Evolutionary conservation across 169 alveolate species (phyloP), one percentile per base, ranked within the genome.

Genomic region (Cryptosporidium viatorum): DNA sequence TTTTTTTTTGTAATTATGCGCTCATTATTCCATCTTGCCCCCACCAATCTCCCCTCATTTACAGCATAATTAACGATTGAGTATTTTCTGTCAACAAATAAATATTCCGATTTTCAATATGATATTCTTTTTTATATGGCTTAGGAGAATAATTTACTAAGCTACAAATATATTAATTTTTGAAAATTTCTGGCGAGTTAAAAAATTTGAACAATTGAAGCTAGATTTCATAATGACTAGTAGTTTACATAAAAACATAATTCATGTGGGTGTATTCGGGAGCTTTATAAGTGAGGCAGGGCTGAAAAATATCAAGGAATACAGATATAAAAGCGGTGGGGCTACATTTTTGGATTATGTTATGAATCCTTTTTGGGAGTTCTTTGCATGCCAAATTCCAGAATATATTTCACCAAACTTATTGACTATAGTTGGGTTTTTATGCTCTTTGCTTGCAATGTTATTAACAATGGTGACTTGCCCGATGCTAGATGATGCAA

Each of bases 281-380:
- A 65, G 69, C 9, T 41, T 33, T 65, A 65, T 80, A 14, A 80
- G 68, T 60, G 75, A 59, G 9, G 35, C 12, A 9, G 89, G 89
- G 65, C 52, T 80, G 5, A 80, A 12, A 26, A 80, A 65, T 9
- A 62, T 80, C 1, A 26, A 80, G 12, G 21, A 31, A 18, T 80
- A 80, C 45, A 60, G 50, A 14, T 80, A 80, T 59, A 80, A 62
- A 26, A 65, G 89, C 23, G 65, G 74, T 18, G 89, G 89, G 23
- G 1, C 48, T 3, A 80, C 89, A 37, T 80, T 62, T 50, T 60
- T 59, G 29, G 89, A 80, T 48, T 59, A n/a, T 6, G 16, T 14
- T 9, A 80, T 80, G 89, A 80, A 80, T 80, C 65, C 75, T 37
- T 80, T 80, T 65, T 80, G 89, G 89, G 89, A 80, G 18, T 41